Conservation (phyloP, 495 filamentous ascomycete species). For the Hypoxylon trugodes region DNA sequence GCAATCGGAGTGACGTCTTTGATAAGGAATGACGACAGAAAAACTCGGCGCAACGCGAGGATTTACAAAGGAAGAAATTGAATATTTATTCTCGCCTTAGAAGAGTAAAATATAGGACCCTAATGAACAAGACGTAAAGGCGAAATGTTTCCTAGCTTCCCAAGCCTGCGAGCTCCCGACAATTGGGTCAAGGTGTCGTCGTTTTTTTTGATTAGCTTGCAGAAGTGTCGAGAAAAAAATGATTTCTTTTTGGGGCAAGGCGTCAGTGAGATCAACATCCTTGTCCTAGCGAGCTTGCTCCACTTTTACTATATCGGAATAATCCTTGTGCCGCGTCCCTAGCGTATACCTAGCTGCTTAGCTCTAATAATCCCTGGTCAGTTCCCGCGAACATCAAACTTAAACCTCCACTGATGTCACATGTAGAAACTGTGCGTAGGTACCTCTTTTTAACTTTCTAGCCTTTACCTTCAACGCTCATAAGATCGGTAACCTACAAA, state of each 20-base stretch:
- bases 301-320: slow-evolving; percentile 26
- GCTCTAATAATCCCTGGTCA: too few relatives aligned
- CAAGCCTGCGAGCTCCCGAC: slow-evolving; percentile 23
- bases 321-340: slow-evolving; percentile 24
- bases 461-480: too few relatives aligned
- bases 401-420: slow-evolving; percentile 1
- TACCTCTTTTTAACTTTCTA: too few relatives aligned
- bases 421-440: not conserved
- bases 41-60: not conserved
- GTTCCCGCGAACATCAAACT: too few relatives aligned
- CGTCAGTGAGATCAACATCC: slow-evolving; percentile 39
- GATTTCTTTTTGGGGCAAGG: slow-evolving; percentile 32
- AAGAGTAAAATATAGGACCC: not conserved
- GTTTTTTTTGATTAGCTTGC: slow-evolving; percentile 21
- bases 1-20: slow-evolving; percentile 22
- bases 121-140: not conserved
- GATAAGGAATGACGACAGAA: slow-evolving; percentile 22
- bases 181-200: slow-evolving; percentile 24
- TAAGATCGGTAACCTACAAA: too few relatives aligned
- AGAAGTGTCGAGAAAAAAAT: slow-evolving; percentile 35
- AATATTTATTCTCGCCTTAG: not conserved
- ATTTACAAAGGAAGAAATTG: not conserved
- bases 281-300: slow-evolving; percentile 19
- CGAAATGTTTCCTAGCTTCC: slow-evolving; percentile 19
- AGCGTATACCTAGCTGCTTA: not conserved